Evolutionary conservation across 2,329 filamentous ascomycete species (phyloP).

Genomic region (Alternaria triticina): DNA sequence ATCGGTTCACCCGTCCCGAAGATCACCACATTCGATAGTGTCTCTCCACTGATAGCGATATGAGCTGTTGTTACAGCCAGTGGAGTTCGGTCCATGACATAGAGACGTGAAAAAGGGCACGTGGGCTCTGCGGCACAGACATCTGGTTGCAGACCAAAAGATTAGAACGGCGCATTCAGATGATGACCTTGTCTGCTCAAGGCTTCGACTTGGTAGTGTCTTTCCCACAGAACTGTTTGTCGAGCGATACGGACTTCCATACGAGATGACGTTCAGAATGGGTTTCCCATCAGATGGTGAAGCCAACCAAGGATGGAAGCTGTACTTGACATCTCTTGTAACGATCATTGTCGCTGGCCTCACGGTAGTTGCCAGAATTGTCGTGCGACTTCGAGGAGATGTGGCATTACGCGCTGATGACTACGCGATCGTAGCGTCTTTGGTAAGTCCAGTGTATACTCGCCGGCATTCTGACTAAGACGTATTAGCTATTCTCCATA

Average conservation of each 20-base stretch:
- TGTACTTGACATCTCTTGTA: background rate
- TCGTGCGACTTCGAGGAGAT: background rate
- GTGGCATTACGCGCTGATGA: background rate
- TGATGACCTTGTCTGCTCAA: background rate
- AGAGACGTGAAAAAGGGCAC: background rate
- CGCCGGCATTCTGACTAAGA: background rate
- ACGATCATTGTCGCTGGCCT: background rate
- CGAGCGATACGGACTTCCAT: background rate
- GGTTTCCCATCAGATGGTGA: background rate
- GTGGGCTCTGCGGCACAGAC: background rate
- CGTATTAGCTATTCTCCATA: background rate
- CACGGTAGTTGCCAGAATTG: background rate
- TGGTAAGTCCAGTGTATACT: background rate
- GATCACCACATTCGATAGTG: constrained; percentile 2
- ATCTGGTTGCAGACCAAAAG: background rate
- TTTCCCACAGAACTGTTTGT: background rate
- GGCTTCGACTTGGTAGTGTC: background rate
- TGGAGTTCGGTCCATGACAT: background rate
- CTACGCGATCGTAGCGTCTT: background rate
- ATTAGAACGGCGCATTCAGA: background rate
- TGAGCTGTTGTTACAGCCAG: background rate
- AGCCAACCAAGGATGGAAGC: background rate
- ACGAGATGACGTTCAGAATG: background rate
- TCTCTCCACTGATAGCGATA: background rate
- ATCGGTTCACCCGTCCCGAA: constrained; percentile 3